These are phyloP conservation scores for Leccinum subrobustum DNA, from an alignment of 1,284 basidiomycete genomes.

Conservation along the genomic window DNA sequence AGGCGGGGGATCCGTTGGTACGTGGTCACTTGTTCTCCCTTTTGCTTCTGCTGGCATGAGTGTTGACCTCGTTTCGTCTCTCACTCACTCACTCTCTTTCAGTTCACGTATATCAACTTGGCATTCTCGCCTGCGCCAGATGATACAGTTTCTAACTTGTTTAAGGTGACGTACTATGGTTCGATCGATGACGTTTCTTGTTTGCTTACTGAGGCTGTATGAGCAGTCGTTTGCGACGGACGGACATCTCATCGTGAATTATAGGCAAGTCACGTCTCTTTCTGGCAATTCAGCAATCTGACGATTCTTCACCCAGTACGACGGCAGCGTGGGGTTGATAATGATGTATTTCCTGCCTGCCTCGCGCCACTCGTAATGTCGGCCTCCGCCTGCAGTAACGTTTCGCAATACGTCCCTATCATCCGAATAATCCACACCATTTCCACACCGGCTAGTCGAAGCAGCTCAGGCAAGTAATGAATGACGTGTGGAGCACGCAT, in stretches of 20 bases:
- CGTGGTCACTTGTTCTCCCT: slow-evolving; percentile 30
- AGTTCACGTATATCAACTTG: slow-evolving; percentile 99
- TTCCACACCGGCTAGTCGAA: neutral
- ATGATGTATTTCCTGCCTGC: neutral
- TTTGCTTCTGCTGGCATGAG: neutral
- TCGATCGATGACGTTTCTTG: neutral
- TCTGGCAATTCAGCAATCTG: slow-evolving; percentile 1
- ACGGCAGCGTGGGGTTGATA: slow-evolving; percentile 70
- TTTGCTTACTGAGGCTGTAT: slow-evolving; percentile 1
- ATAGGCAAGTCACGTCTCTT: slow-evolving; percentile 62
- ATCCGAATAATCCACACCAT: neutral
- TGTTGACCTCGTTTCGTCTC: neutral
- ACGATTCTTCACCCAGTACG: slow-evolving; percentile 42
- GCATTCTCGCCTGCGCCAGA: slow-evolving; percentile 89
- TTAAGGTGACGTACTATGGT: slow-evolving; percentile 52
- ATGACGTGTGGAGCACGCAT: neutral
- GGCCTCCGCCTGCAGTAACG: neutral
- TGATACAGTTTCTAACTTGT: slow-evolving; percentile 84
- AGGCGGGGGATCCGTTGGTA: slow-evolving; percentile 85
- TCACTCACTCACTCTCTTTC: neutral
- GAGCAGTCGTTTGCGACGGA: slow-evolving; percentile 87
- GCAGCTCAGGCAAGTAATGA: slow-evolving; percentile 1
- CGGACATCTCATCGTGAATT: slow-evolving; percentile 93
- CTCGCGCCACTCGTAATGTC: neutral
- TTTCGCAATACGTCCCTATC: slow-evolving; percentile 1